phyloP scores from a whole-genome alignment of 352 stramenopile species.

The Phytophthora tentaculata region DNA sequence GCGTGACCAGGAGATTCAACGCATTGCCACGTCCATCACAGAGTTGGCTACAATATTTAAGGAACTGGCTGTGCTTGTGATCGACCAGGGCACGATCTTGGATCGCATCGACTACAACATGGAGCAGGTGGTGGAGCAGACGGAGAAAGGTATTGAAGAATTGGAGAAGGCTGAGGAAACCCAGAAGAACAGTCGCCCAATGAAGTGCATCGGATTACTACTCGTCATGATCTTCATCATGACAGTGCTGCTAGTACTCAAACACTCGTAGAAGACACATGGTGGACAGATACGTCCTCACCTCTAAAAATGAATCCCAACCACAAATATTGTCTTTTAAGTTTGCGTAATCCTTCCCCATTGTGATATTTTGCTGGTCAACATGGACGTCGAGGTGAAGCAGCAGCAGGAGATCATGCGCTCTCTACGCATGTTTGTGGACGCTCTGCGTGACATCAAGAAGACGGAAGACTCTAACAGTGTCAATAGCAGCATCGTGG shows the following conservation, averaged over 20 bases:
- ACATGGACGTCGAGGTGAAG: slow-evolving; percentile 41
- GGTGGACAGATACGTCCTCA: slow-evolving; percentile 1
- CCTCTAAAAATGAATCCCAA: slow-evolving; percentile 18
- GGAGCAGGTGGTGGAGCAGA: slow-evolving; percentile 99
- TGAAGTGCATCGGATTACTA: slow-evolving; percentile 95
- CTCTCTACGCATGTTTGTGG: slow-evolving; percentile 67
- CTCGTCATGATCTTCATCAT: slow-evolving; percentile 95
- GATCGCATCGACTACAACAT: slow-evolving; percentile 99
- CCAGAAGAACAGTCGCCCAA: slow-evolving; percentile 97
- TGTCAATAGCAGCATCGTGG: slow-evolving; percentile 22
- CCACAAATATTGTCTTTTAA: slow-evolving; percentile 34
- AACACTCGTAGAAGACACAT: slow-evolving; percentile 76
- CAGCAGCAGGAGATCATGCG: slow-evolving; percentile 61
- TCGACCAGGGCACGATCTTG: slow-evolving; percentile 99
- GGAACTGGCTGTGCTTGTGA: slow-evolving; percentile 99
- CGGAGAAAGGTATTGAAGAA: slow-evolving; percentile 98
- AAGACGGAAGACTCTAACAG: slow-evolving; percentile 18
- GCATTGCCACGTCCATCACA: slow-evolving; percentile 99
- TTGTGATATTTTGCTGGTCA: slow-evolving; percentile 30
- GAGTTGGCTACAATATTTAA: slow-evolving; percentile 99
- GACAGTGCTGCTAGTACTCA: slow-evolving; percentile 91
- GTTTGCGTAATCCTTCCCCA: slow-evolving; percentile 18
- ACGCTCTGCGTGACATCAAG: slow-evolving; percentile 68
- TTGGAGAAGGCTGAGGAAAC: slow-evolving; percentile 99
- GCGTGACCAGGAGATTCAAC: slow-evolving; percentile 95